Evolutionary conservation across 495 filamentous ascomycete genomes (phyloP).

Genomic region (Emericellopsis terricola): DNA sequence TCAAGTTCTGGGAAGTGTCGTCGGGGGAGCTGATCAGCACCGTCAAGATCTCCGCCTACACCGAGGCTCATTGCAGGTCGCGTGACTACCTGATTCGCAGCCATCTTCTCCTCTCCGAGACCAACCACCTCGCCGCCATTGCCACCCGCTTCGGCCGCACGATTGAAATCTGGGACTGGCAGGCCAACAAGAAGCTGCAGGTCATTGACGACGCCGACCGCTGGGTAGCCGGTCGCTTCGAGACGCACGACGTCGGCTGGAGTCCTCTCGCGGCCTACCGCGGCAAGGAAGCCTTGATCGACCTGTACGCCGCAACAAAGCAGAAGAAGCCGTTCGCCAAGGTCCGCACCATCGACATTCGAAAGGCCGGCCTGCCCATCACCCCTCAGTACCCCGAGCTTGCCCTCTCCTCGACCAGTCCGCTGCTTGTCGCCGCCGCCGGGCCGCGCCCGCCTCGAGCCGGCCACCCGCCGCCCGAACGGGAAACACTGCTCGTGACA

Average conservation of each 20-base stretch:
- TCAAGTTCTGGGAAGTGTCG: constrained; percentile 17
- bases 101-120: constrained; percentile 18
- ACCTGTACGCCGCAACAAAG: constrained; percentile 51
- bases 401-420: constrained; percentile 15
- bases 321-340: constrained; percentile 52
- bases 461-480: constrained; percentile 14
- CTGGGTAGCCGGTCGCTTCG: constrained; percentile 15
- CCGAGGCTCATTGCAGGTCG: constrained; percentile 13
- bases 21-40: constrained; percentile 10
- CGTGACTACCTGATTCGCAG: constrained; percentile 21
- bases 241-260: constrained; percentile 13
- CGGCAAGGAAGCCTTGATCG: constrained; percentile 16
- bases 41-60: constrained; percentile 17
- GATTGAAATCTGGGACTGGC: constrained; percentile 20
- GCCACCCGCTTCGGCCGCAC: constrained; percentile 15
- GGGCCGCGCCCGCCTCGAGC: constrained; percentile 15
- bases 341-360: constrained; percentile 48
- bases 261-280: constrained; percentile 12
- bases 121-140: constrained; percentile 14
- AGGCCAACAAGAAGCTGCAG: constrained; percentile 15
- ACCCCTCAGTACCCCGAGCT: constrained; percentile 18
- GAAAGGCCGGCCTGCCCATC: constrained; percentile 12
- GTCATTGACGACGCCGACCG: constrained; percentile 15
- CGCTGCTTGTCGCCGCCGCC: constrained; percentile 15
- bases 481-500: constrained; percentile 14